Percentiles rank a stretch among this genome's conserved stretches.
phyloP scores from a whole-genome alignment of 768 basidiomycete genomes.

The Boletus insuetus region DNA sequence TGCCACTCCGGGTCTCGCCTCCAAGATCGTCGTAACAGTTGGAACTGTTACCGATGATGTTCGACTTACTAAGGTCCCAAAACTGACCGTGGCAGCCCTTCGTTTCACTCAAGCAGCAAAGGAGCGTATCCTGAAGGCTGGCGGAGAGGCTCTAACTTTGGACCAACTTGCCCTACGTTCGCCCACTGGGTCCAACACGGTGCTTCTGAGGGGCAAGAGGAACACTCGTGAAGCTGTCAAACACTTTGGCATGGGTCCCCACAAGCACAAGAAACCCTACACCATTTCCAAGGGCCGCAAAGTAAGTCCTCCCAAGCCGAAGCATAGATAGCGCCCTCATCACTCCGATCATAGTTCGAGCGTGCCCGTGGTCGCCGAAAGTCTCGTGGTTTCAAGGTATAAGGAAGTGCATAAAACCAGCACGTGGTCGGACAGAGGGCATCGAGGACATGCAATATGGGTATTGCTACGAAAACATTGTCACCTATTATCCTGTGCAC shows the following conservation, averaged over 20 bases:
- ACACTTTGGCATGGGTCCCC: slow-evolving; percentile 98
- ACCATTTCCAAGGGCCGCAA: slow-evolving; percentile 96
- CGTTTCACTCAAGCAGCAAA: slow-evolving; percentile 91
- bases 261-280: slow-evolving; percentile 99
- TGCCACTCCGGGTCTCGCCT: slow-evolving; percentile 58
- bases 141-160: slow-evolving; percentile 92
- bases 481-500: slow-evolving; percentile 19
- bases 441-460: slow-evolving; percentile 35
- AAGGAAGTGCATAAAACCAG: slow-evolving; percentile 41
- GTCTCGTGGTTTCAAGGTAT: slow-evolving; percentile 96
- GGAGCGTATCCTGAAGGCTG: slow-evolving; percentile 93
- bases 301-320: slow-evolving; percentile 36
- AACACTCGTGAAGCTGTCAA: slow-evolving; percentile 93
- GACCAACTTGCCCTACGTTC: slow-evolving; percentile 95
- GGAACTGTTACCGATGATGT: slow-evolving; percentile 95
- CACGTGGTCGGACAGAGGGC: slow-evolving; percentile 28
- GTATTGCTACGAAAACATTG: slow-evolving; percentile 24
- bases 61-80: slow-evolving; percentile 81
- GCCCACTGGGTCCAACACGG: slow-evolving; percentile 93
- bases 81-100: slow-evolving; percentile 90
- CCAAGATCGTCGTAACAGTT: slow-evolving; percentile 87
- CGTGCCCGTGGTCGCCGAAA: slow-evolving; percentile 98
- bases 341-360: slow-evolving; percentile 68
- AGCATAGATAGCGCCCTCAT: neutral
- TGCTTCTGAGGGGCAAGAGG: slow-evolving; percentile 89